Base-by-base conservation (phyloP, 345 rosid species). In the Eutrema japonicum region DNA sequence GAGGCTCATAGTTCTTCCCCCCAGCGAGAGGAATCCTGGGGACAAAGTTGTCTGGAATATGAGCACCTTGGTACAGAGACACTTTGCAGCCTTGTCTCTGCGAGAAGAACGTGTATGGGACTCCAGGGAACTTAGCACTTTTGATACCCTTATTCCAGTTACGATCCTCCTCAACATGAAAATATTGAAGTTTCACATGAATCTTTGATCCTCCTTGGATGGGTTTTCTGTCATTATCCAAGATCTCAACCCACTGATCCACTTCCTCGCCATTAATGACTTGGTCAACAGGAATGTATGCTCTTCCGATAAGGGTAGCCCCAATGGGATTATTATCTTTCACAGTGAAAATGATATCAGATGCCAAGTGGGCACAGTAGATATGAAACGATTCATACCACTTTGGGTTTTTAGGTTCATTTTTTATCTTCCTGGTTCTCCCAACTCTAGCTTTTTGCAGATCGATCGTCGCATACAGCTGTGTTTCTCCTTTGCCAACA, bases 371-470 rank as follows among this genome's bases (percentile, higher is more conserved):
- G 42, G 85, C 97, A 74, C 98, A 86, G 84, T 95, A 95, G 55
- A 95, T 86, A 73, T 92, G 98, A 64, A 95, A 95, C 10, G 98
- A 95, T 53, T 95, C 99, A 4, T 90, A 76, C 99, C 99, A 95
- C 70, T 81, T 83, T 9, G 98, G 99, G 70, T 86, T 89, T 7
- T 66, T 51, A 12, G 77, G 72, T 33, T 87, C 94, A 10, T 90
- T 82, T 78, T 81, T 88, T 4, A 95, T 60, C 53, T 70, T 81
- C 78, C 97, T 85, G 16, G 99, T 95, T 70, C 97, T 82, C 65
- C 99, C 99, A 77, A 89, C 97, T 80, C 99, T 90, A 68, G 98
- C 97, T 84, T 75, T 89, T 37, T 89, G 96, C 29, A 96, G 82
- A 82, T 96, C 99, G 30, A 96, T 82, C 6, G 91, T 83, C 2